Conservation (phyloP, 495 filamentous ascomycete genomes). For the Neurospora sp. region DNA sequence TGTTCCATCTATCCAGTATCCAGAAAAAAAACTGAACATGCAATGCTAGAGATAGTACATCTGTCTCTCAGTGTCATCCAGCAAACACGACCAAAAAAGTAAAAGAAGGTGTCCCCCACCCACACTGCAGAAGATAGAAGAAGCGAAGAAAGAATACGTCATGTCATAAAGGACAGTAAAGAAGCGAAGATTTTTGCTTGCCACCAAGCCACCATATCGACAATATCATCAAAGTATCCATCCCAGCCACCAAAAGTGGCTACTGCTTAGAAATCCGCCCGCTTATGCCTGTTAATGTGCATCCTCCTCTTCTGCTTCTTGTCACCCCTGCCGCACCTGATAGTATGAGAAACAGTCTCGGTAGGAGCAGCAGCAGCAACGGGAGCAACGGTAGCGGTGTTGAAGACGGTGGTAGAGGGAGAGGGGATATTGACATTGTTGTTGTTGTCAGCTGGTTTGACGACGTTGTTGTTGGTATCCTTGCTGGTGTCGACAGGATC, state of each 20-base stretch:
- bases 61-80: neutral
- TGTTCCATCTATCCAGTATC: neutral
- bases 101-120: neutral
- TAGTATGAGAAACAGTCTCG: neutral
- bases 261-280: neutral
- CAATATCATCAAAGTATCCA: neutral
- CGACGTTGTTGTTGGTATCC: neutral
- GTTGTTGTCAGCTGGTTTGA: neutral
- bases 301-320: neutral
- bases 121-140: neutral
- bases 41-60: neutral
- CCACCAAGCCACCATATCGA: neutral
- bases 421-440: neutral
- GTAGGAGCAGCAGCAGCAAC: neutral
- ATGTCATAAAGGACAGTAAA: neutral
- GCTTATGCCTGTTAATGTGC: neutral
- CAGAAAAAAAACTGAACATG: neutral
- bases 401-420: neutral
- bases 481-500: neutral
- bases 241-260: neutral
- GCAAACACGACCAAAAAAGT: neutral
- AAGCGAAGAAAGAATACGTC: neutral
- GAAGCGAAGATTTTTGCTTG: neutral
- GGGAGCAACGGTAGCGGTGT: neutral
- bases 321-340: neutral